Percentiles rank a stretch among this genome's conserved stretches.
These are phyloP conservation scores for Haberlea rhodopensis DNA, from an alignment of 257 asterid genomes.

Conservation along the genomic window DNA sequence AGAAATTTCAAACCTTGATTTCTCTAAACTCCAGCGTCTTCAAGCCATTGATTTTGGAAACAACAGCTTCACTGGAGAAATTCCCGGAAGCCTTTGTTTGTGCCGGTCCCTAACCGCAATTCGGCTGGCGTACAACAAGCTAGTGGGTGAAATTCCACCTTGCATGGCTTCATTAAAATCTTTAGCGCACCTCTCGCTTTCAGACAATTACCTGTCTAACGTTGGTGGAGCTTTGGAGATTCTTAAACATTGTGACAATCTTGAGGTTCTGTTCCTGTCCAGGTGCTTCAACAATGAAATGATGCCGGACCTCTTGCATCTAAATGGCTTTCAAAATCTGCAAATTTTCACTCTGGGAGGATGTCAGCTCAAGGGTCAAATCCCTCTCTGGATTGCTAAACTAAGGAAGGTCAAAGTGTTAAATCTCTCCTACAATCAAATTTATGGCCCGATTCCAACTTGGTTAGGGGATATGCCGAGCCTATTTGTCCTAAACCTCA, in stretches of 20 bases:
- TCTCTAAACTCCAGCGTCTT: conserved; percentile 36
- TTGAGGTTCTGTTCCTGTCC: conserved; percentile 21
- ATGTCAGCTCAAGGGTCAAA: conserved; percentile 14
- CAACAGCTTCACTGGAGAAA: neutral
- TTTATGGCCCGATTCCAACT: conserved; percentile 24
- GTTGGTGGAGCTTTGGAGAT: conserved; percentile 17
- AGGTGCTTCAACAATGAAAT: conserved; percentile 18
- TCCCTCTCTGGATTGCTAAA: conserved; percentile 24
- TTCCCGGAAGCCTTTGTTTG: neutral
- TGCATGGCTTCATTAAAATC: conserved; percentile 8
- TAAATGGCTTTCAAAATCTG: conserved; percentile 25
- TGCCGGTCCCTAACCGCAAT: neutral
- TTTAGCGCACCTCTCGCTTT: conserved; percentile 20
- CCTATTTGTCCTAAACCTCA: conserved; percentile 15
- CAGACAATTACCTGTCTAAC: conserved; percentile 19
- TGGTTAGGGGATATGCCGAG: conserved; percentile 25
- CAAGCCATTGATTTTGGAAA: neutral
- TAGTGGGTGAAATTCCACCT: conserved; percentile 8
- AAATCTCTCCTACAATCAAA: conserved; percentile 24
- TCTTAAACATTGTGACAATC: conserved; percentile 17
- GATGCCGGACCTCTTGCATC: conserved; percentile 11
- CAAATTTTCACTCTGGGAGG: conserved; percentile 21
- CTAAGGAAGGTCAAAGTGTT: conserved; percentile 23
- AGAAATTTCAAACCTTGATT: conserved; percentile 41
- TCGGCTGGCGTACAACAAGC: conserved; percentile 1